Evolutionary conservation across 2,329 filamentous ascomycete species (phyloP).

Genomic region (Cladosporium sp.): DNA sequence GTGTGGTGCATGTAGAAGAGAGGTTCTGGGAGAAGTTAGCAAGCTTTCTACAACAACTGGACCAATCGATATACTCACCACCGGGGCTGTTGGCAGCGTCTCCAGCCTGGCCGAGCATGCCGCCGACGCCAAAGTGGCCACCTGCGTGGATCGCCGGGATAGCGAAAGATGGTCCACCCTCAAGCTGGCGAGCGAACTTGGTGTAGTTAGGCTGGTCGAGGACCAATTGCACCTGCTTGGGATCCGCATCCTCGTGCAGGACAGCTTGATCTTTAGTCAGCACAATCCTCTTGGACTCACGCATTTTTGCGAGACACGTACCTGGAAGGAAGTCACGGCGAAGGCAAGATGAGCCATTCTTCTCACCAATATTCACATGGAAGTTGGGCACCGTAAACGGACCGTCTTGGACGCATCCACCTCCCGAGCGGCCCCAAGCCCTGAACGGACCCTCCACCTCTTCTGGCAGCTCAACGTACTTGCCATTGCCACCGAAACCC

Average conservation of each 20-base stretch:
- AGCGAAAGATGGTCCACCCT: constrained; percentile 9
- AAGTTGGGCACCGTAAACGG: constrained; percentile 19
- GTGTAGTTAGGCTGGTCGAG: constrained; percentile 14
- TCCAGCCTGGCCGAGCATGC: constrained; percentile 16
- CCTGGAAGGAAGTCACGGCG: constrained; percentile 2
- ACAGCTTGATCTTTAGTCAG: not conserved
- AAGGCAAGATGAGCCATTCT: constrained; percentile 5
- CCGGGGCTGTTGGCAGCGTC: constrained; percentile 20
- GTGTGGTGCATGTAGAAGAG: constrained; percentile 26
- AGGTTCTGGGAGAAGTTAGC: constrained; percentile 15
- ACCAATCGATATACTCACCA: not conserved
- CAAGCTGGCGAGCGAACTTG: constrained; percentile 17
- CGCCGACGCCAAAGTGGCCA: constrained; percentile 21
- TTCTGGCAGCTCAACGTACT: constrained; percentile 3
- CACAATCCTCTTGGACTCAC: too few species aligned
- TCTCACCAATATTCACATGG: constrained; percentile 6
- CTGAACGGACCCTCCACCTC: constrained; percentile 3
- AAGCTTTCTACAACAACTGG: too few species aligned
- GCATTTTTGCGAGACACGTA: not conserved
- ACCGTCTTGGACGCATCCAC: constrained; percentile 23
- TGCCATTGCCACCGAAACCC: constrained; percentile 20
- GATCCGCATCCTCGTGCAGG: not conserved
- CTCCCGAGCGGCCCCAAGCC: constrained; percentile 1
- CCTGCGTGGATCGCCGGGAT: constrained; percentile 16
- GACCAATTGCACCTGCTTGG: constrained; percentile 13